A percentile compares a stretch with the other conserved stretches of the same genome.
These are phyloP conservation scores for Amanita polypyramis DNA, from an alignment of 768 basidiomycete genomes.

Conservation along the genomic window DNA sequence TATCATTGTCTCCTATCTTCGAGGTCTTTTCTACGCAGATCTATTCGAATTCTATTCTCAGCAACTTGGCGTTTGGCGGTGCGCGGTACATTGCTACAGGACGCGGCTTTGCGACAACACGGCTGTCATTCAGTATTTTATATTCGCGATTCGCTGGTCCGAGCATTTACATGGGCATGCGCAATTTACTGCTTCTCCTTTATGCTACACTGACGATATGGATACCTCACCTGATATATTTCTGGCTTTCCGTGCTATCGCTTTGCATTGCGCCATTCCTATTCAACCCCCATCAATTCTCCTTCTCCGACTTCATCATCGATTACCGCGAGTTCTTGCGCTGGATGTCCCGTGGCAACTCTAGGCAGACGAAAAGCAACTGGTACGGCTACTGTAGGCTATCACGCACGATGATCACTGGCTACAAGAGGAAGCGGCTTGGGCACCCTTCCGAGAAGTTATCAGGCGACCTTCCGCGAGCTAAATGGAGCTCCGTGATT, in stretches of 20 bases:
- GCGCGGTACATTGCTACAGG: constrained; percentile 99
- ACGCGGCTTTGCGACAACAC: constrained; percentile 95
- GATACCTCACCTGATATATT: constrained; percentile 94
- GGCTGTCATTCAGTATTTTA: constrained; percentile 91
- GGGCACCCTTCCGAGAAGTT: constrained; percentile 97
- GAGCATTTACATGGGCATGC: constrained; percentile 98
- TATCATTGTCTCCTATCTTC: constrained; percentile 94
- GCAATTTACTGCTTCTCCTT: constrained; percentile 81
- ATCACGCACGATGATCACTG: constrained; percentile 94
- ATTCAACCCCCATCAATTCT: constrained; percentile 99
- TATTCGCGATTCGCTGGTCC: constrained; percentile 99
- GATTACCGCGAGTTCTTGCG: constrained; percentile 97
- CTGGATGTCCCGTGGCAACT: constrained; percentile 99
- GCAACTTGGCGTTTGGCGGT: constrained; percentile 95
- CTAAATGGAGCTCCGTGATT: constrained; percentile 75
- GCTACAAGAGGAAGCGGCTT: constrained; percentile 98
- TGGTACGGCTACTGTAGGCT: constrained; percentile 99
- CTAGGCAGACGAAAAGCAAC: constrained; percentile 89
- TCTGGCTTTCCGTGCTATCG: constrained; percentile 95
- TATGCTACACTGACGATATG: constrained; percentile 89
- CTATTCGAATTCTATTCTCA: constrained; percentile 93
- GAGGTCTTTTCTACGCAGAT: constrained; percentile 99
- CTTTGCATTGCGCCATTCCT: constrained; percentile 95
- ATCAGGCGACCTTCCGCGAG: constrained; percentile 89
- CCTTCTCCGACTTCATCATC: constrained; percentile 92